phyloP scores from a whole-genome alignment of 1,139 yeast genomes.

The Diutina scorzettiae region DNA sequence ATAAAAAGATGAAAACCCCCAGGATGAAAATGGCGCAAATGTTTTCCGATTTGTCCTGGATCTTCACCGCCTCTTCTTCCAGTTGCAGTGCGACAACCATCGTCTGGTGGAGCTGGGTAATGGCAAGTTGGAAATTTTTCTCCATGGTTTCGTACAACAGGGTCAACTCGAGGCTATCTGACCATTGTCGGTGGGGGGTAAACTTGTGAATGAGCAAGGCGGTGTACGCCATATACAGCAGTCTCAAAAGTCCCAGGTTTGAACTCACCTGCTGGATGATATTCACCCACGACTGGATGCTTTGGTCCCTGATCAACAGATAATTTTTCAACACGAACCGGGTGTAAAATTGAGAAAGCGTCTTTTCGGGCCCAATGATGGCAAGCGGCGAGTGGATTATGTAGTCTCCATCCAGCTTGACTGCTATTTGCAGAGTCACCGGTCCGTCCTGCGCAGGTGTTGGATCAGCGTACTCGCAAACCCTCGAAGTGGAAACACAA shows the following conservation, averaged over 20 bases:
- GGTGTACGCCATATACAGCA: background rate
- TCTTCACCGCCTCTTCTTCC: background rate
- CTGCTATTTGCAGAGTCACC: no score
- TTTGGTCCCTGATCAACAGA: no score
- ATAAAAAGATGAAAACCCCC: constrained; percentile 14
- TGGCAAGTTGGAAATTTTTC: background rate
- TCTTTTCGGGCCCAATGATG: no score
- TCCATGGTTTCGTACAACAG: background rate
- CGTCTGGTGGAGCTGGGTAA: background rate
- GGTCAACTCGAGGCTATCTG: background rate
- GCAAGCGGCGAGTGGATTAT: no score
- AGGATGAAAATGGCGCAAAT: background rate
- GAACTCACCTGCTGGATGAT: no score
- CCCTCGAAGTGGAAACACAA: background rate
- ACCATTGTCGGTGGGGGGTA: background rate
- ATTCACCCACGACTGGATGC: no score
- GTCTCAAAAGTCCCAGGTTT: constrained; percentile 2
- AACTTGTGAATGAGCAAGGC: constrained; percentile 2
- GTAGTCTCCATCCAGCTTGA: no score
- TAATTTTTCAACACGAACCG: no score
- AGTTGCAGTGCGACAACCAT: background rate
- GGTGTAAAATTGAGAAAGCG: no score
- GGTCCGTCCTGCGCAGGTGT: no score
- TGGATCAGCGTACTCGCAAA: background rate
- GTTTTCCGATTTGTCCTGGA: background rate